phyloP scores from a whole-genome alignment of 1,284 basidiomycete species.

The Farysia itapuensis region DNA sequence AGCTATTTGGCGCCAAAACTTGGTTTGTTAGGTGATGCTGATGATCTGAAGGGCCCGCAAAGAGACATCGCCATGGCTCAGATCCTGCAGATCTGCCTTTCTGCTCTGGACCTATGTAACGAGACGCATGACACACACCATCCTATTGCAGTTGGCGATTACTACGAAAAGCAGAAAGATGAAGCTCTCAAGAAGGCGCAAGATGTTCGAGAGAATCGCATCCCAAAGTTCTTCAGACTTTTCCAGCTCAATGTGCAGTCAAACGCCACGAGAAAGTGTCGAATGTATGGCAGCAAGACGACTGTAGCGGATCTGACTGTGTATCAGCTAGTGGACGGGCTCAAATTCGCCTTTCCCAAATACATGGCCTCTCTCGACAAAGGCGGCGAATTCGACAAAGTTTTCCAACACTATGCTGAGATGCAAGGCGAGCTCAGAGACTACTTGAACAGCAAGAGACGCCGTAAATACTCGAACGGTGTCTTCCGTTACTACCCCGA shows the following conservation, averaged over 20 bases:
- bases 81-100: slow-evolving; percentile 63
- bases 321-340: slow-evolving; percentile 62
- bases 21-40: slow-evolving; percentile 39
- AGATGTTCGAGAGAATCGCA: slow-evolving; percentile 62
- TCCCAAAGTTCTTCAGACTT: slow-evolving; percentile 64
- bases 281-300: slow-evolving; percentile 61
- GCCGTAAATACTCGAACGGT: slow-evolving; percentile 62
- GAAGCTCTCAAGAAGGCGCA: slow-evolving; percentile 58
- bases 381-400: slow-evolving; percentile 53
- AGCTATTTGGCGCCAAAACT: slow-evolving; percentile 63
- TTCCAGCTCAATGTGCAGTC: slow-evolving; percentile 61
- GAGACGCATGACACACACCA: slow-evolving; percentile 61
- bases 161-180: slow-evolving; percentile 65
- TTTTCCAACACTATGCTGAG: slow-evolving; percentile 40
- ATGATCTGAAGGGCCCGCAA: slow-evolving; percentile 12
- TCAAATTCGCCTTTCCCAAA: slow-evolving; percentile 65
- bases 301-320: slow-evolving; percentile 65
- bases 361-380: slow-evolving; percentile 56
- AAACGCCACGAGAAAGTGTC: slow-evolving; percentile 41
- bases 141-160: slow-evolving; percentile 21
- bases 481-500: slow-evolving; percentile 65
- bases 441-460: slow-evolving; percentile 63
- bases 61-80: slow-evolving; percentile 30
- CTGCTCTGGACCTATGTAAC: slow-evolving; percentile 63
- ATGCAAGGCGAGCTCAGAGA: slow-evolving; percentile 60